A percentile compares a stretch with the other conserved stretches of the same genome.
These are phyloP conservation scores for Hortaea sp. DNA, from an alignment of 2,329 filamentous ascomycete species.

Conservation along the genomic window DNA sequence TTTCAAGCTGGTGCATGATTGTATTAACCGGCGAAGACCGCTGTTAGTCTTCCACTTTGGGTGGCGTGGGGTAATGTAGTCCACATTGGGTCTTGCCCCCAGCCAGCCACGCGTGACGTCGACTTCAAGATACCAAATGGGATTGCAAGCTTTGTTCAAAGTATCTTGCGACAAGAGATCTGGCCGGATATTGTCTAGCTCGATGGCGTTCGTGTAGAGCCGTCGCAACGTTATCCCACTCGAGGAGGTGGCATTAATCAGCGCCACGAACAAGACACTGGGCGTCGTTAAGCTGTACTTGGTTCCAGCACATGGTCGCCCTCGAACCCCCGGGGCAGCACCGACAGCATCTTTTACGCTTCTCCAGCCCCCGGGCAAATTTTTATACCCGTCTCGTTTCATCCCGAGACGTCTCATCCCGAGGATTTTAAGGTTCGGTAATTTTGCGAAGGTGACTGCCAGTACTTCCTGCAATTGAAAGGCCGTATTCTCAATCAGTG, in stretches of 20 bases:
- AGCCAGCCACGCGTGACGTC: constrained; percentile 18
- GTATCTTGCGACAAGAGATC: constrained; percentile 8
- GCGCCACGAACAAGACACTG: constrained; percentile 17
- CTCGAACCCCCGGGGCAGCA: constrained; percentile 20
- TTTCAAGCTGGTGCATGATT: constrained; percentile 12
- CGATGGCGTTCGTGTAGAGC: constrained; percentile 24
- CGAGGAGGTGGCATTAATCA: constrained; percentile 13
- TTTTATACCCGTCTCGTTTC: too few species aligned
- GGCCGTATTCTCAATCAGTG: constrained; percentile 7
- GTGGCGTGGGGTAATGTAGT: not conserved
- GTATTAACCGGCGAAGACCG: constrained; percentile 14
- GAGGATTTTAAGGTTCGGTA: constrained; percentile 20
- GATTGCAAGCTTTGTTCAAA: constrained; percentile 12
- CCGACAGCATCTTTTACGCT: constrained; percentile 14
- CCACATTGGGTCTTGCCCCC: constrained; percentile 1
- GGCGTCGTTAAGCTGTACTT: constrained; percentile 12
- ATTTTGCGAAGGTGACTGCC: constrained; percentile 6
- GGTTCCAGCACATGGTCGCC: constrained; percentile 12
- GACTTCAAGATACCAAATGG: constrained; percentile 21
- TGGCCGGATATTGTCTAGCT: constrained; percentile 18
- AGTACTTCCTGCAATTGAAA: constrained; percentile 10
- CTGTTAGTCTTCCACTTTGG: constrained; percentile 6
- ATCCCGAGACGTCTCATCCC: constrained; percentile 23
- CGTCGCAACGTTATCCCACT: constrained; percentile 11
- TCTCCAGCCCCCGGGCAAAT: constrained; percentile 20